Percentiles rank a stretch among this genome's conserved stretches.
Conservation (phyloP, 176 grass and related monocot species). For the Phragmites australis region DNA sequence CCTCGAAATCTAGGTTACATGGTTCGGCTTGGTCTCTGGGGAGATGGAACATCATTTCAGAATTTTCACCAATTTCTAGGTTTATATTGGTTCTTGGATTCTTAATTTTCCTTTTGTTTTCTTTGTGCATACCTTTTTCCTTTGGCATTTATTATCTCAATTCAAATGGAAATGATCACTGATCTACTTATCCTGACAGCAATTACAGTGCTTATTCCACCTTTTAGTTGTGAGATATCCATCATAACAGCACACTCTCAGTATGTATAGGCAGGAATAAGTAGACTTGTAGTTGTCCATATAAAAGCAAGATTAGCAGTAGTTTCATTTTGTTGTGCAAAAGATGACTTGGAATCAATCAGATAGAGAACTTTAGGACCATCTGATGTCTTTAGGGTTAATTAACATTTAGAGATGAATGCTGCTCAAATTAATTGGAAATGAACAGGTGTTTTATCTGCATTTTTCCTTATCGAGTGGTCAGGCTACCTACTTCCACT, state of each 20-base stretch:
- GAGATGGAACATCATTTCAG: slow-evolving; percentile 77
- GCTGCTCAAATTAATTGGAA: slow-evolving; percentile 4
- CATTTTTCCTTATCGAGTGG: background rate
- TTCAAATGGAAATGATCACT: background rate
- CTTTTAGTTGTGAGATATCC: background rate
- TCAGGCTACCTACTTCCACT: background rate
- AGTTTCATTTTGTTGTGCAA: slow-evolving; percentile 13
- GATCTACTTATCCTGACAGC: background rate
- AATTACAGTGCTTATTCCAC: slow-evolving; percentile 9
- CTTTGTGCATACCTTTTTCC: background rate
- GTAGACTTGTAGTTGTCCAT: background rate
- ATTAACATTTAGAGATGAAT: slow-evolving; percentile 14
- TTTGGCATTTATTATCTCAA: slow-evolving; percentile 25
- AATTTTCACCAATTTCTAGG: slow-evolving; percentile 75
- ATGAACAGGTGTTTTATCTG: background rate
- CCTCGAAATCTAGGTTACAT: slow-evolving; percentile 97
- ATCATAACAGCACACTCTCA: background rate
- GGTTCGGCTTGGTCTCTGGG: slow-evolving; percentile 99
- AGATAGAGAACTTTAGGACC: too few species aligned
- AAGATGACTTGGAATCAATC: too few species aligned
- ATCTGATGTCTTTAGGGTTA: background rate
- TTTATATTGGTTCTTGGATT: too few species aligned
- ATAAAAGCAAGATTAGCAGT: background rate
- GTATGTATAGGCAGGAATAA: background rate
- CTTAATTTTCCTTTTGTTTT: background rate